phyloP scores from a whole-genome alignment of 768 basidiomycete species.

The Tubosaeta brunneosetosa region DNA sequence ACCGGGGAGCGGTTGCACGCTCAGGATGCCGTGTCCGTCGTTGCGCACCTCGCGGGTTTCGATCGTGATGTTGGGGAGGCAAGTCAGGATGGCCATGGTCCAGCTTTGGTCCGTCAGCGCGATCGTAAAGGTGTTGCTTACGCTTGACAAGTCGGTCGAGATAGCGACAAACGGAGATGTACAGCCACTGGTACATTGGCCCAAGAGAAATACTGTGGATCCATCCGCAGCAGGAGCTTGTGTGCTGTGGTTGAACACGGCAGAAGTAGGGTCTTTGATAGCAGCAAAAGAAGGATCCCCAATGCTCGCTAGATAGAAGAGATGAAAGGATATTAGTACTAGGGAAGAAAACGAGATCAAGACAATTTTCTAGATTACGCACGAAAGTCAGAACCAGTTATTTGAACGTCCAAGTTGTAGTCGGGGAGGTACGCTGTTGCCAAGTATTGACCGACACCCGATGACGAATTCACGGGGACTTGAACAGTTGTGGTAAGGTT shows the following conservation, averaged over 20 bases:
- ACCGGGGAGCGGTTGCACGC: constrained; percentile 14
- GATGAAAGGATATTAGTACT: background rate
- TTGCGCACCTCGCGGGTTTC: constrained; percentile 27
- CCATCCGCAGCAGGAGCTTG: constrained; percentile 14
- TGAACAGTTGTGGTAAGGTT: constrained; percentile 18
- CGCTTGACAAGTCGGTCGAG: constrained; percentile 11
- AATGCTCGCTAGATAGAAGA: background rate
- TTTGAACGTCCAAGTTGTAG: constrained; percentile 16
- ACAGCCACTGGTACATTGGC: constrained; percentile 22
- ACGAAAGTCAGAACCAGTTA: constrained; percentile 4
- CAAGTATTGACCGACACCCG: background rate
- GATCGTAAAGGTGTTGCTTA: constrained; percentile 12
- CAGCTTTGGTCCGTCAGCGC: constrained; percentile 14
- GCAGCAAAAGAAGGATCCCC: background rate
- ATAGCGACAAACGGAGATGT: background rate
- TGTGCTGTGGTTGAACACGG: constrained; percentile 22
- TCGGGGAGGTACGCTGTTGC: constrained; percentile 13
- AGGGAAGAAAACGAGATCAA: background rate
- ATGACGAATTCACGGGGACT: constrained; percentile 8
- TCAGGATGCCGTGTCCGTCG: constrained; percentile 14
- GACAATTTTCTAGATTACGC: background rate
- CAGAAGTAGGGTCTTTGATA: constrained; percentile 4
- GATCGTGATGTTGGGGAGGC: constrained; percentile 20
- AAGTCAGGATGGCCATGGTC: constrained; percentile 19
- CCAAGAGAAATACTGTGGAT: constrained; percentile 20